Conservation (phyloP, 352 stramenopile genomes). For the Globisporangium radiosum region DNA sequence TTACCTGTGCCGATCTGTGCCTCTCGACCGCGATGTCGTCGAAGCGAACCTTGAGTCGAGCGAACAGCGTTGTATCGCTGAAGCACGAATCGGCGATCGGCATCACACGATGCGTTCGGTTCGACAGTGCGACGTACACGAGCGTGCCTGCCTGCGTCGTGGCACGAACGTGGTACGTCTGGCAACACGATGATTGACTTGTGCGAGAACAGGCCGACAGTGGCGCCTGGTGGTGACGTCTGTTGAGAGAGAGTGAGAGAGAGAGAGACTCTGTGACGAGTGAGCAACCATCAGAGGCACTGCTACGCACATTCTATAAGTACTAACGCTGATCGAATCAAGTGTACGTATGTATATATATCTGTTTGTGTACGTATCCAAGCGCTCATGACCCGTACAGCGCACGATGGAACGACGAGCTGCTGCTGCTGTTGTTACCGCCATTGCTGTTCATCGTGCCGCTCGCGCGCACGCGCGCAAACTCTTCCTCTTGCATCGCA, state of each 20-base stretch:
- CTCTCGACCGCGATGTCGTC: slow-evolving; percentile 56
- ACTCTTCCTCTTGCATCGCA: slow-evolving; percentile 64
- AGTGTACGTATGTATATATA: too few species aligned
- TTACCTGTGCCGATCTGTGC: slow-evolving; percentile 63
- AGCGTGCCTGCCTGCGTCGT: slow-evolving; percentile 66
- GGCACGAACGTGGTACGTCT: slow-evolving; percentile 55
- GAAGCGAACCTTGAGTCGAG: slow-evolving; percentile 57
- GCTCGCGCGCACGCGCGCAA: slow-evolving; percentile 20
- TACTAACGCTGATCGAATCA: too few species aligned
- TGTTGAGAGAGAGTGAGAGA: too few species aligned
- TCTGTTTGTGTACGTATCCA: slow-evolving; percentile 29
- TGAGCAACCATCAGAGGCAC: too few species aligned
- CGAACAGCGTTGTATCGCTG: slow-evolving; percentile 59
- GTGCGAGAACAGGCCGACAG: slow-evolving; percentile 46
- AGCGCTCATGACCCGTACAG: slow-evolving; percentile 24
- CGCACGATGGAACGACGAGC: slow-evolving; percentile 10
- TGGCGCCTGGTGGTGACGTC: slow-evolving; percentile 7
- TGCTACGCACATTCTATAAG: too few species aligned
- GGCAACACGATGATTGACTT: slow-evolving; percentile 53
- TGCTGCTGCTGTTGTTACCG: slow-evolving; percentile 18
- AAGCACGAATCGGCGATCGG: slow-evolving; percentile 49
- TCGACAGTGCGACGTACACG: slow-evolving; percentile 63
- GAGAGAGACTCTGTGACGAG: too few species aligned
- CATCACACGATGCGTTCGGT: slow-evolving; percentile 48
- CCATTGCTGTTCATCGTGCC: slow-evolving; percentile 13